Evolutionary conservation across 768 basidiomycete genomes (phyloP).

Genomic region (Rickenella mellea): DNA sequence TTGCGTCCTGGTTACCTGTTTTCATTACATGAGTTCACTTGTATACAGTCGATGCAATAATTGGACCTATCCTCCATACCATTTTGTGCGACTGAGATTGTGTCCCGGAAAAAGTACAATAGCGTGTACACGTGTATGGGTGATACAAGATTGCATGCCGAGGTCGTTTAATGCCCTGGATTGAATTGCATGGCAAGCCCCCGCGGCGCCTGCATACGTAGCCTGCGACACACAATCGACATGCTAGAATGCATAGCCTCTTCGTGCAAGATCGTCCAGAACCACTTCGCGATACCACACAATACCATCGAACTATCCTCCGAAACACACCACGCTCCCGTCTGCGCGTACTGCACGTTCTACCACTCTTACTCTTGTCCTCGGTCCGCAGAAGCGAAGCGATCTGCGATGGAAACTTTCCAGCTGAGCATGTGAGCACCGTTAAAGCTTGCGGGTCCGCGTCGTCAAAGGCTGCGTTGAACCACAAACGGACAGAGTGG

Average conservation of each 20-base stretch:
- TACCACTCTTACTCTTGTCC: constrained; percentile 3
- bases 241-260: constrained; percentile 55
- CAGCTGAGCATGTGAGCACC: constrained; percentile 44
- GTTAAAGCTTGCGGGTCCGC: constrained; percentile 54
- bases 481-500: constrained; percentile 70
- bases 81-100: too few species aligned
- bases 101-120: too few species aligned
- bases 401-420: constrained; percentile 49
- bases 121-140: too few species aligned
- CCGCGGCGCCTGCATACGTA: constrained; percentile 54
- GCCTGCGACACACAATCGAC: constrained; percentile 66
- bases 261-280: constrained; percentile 42
- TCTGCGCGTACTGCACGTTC: constrained; percentile 32
- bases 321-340: constrained; percentile 61
- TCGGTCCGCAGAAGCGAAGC: constrained; percentile 40
- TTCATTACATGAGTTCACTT: too few species aligned
- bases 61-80: too few species aligned
- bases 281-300: constrained; percentile 46
- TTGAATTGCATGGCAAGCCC: constrained; percentile 24
- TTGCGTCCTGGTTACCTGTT: too few species aligned
- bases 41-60: too few species aligned
- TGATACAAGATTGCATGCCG: too few species aligned
- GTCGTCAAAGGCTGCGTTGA: constrained; percentile 64
- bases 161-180: too few species aligned
- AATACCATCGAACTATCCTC: constrained; percentile 67